phyloP scores from a whole-genome alignment of 352 stramenopile genomes.

The Blastocystis sp. region DNA sequence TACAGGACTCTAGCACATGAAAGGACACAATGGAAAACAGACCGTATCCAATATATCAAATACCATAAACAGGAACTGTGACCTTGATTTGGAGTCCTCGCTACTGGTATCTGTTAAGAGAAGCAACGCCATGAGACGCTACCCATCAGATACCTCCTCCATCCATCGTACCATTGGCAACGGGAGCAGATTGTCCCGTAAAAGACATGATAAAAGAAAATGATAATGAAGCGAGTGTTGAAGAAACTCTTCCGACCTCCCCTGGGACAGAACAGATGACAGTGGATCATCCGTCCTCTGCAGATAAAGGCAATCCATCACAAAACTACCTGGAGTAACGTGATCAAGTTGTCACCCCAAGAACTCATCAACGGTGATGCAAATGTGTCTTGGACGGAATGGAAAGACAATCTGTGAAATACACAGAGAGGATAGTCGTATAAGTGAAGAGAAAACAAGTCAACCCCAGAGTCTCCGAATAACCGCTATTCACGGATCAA shows the following conservation, averaged over 20 bases:
- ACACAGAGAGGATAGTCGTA: too few relatives aligned
- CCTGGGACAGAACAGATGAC: neutral
- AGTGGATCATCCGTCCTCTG: neutral
- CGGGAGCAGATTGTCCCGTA: slow-evolving; percentile 24
- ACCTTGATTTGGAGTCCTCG: neutral
- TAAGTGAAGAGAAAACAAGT: too few relatives aligned
- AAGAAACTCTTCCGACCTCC: neutral
- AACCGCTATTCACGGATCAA: too few relatives aligned
- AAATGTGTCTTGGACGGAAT: too few relatives aligned
- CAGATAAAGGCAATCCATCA: neutral
- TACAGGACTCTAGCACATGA: neutral
- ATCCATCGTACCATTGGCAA: slow-evolving; percentile 13
- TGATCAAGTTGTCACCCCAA: neutral
- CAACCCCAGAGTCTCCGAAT: too few relatives aligned
- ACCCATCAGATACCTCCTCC: neutral
- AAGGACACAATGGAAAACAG: neutral
- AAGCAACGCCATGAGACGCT: slow-evolving; percentile 2
- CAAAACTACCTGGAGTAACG: neutral
- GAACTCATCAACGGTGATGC: neutral
- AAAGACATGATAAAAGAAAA: slow-evolving; percentile 13
- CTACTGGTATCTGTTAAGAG: neutral
- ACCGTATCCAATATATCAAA: slow-evolving; percentile 32
- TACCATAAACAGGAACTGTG: slow-evolving; percentile 1
- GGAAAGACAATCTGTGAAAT: too few relatives aligned
- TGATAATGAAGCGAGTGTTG: neutral